phyloP scores from a whole-genome alignment of 1,139 yeast species.

The Kluyveromyces sp. region DNA sequence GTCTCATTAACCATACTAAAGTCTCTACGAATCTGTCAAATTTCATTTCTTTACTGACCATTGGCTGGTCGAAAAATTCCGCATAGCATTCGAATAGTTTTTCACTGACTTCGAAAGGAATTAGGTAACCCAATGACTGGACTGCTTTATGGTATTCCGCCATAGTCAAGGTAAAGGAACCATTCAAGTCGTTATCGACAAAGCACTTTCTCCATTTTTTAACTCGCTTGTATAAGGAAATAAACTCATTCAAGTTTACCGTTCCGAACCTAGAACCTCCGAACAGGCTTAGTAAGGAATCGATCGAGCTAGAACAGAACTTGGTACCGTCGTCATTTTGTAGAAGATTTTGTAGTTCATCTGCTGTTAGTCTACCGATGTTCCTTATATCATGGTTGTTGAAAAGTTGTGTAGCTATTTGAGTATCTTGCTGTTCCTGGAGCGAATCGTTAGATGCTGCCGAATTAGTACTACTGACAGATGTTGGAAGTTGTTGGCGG shows the following conservation, averaged over 20 bases:
- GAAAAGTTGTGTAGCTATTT: constrained; percentile 26
- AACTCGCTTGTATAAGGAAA: constrained; percentile 28
- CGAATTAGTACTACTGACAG: neutral
- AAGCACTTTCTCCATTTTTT: constrained; percentile 30
- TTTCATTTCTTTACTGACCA: constrained; percentile 50
- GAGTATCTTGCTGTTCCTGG: constrained; percentile 21
- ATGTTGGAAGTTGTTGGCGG: neutral
- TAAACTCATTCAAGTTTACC: constrained; percentile 26
- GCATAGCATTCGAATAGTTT: constrained; percentile 30
- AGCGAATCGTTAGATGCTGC: constrained; percentile 4
- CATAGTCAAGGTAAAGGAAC: constrained; percentile 26
- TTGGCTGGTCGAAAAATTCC: constrained; percentile 24
- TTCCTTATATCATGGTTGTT: constrained; percentile 26
- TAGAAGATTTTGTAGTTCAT: constrained; percentile 28
- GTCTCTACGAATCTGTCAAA: constrained; percentile 81
- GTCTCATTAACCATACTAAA: constrained; percentile 64
- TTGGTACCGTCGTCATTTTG: constrained; percentile 30
- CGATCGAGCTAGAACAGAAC: constrained; percentile 28
- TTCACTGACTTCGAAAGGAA: constrained; percentile 30
- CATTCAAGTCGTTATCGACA: constrained; percentile 32
- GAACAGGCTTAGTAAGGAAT: constrained; percentile 28
- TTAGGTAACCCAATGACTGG: constrained; percentile 28
- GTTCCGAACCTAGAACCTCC: constrained; percentile 31
- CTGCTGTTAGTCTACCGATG: constrained; percentile 27
- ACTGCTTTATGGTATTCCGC: constrained; percentile 29